These are phyloP conservation scores for Viola odorata DNA, from an alignment of 345 rosid genomes.

Conservation along the genomic window DNA sequence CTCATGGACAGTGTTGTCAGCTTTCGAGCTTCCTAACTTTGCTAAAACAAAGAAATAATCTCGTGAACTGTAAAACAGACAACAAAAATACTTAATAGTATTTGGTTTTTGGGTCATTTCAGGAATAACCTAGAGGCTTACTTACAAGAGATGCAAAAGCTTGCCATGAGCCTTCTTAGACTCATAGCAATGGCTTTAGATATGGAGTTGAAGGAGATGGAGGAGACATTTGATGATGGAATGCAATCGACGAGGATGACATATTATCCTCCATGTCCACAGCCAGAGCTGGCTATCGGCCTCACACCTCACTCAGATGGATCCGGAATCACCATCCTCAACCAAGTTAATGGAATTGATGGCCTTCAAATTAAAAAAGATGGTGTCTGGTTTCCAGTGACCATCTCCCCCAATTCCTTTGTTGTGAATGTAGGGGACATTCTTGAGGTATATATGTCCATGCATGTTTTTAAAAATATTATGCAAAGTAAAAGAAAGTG, in stretches of 20 bases:
- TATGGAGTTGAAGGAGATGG: slow-evolving; percentile 17
- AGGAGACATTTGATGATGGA: slow-evolving; percentile 34
- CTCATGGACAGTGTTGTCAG: background rate
- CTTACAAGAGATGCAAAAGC: slow-evolving; percentile 19
- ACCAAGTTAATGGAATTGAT: slow-evolving; percentile 19
- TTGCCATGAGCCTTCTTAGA: slow-evolving; percentile 23
- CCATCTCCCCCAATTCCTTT: slow-evolving; percentile 15
- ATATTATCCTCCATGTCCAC: slow-evolving; percentile 23
- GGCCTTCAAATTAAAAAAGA: slow-evolving; percentile 16
- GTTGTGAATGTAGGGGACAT: slow-evolving; percentile 24
- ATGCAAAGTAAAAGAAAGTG: background rate
- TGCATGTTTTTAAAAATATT: background rate
- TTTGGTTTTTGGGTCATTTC: background rate
- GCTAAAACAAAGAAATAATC: background rate
- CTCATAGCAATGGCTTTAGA: slow-evolving; percentile 19
- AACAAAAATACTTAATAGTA: background rate
- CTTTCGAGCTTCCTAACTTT: background rate
- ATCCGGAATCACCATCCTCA: slow-evolving; percentile 20
- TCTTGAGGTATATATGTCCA: slow-evolving; percentile 10
- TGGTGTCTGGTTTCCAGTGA: slow-evolving; percentile 18
- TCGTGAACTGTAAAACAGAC: background rate
- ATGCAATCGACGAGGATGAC: slow-evolving; percentile 30
- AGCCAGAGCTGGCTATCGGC: slow-evolving; percentile 13
- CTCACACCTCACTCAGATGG: slow-evolving; percentile 20
- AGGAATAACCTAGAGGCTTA: slow-evolving; percentile 30